phyloP scores from a whole-genome alignment of 257 asterid genomes.

The Primulina huaijiensis region DNA sequence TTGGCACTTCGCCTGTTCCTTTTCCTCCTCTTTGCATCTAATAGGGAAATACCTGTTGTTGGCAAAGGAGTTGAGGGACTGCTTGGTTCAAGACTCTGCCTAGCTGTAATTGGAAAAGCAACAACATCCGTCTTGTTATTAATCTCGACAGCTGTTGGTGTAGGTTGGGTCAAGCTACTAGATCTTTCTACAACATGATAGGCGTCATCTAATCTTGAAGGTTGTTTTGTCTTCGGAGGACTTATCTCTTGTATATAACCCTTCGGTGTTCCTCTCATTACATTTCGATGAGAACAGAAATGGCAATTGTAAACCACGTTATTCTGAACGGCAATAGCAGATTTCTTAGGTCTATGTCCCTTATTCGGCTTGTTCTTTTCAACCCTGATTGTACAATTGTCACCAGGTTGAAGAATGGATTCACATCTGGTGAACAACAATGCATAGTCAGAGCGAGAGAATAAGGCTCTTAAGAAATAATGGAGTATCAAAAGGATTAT shows the following conservation, averaged over 20 bases:
- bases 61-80: slow-evolving; percentile 47
- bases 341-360: slow-evolving; percentile 34
- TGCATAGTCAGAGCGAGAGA: slow-evolving; percentile 19
- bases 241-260: slow-evolving; percentile 51
- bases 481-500: not conserved
- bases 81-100: slow-evolving; percentile 27
- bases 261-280: slow-evolving; percentile 66
- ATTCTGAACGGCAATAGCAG: slow-evolving; percentile 36
- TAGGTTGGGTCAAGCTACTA: slow-evolving; percentile 17
- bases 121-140: slow-evolving; percentile 16
- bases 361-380: slow-evolving; percentile 43
- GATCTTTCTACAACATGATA: slow-evolving; percentile 18
- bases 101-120: slow-evolving; percentile 30
- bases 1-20: slow-evolving; percentile 44
- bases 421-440: slow-evolving; percentile 52
- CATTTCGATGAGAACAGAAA: slow-evolving; percentile 57
- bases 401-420: slow-evolving; percentile 66
- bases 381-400: slow-evolving; percentile 55
- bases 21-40: slow-evolving; percentile 62
- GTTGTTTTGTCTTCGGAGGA: slow-evolving; percentile 42
- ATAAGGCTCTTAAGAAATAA: not conserved
- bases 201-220: slow-evolving; percentile 21
- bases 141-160: slow-evolving; percentile 4
- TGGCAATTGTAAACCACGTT: slow-evolving; percentile 62
- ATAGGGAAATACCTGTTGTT: slow-evolving; percentile 27